Percentiles rank a stretch among this genome's conserved stretches.
phyloP scores from a whole-genome alignment of 176 grass and related monocot species.

The Triticum aestivum region DNA sequence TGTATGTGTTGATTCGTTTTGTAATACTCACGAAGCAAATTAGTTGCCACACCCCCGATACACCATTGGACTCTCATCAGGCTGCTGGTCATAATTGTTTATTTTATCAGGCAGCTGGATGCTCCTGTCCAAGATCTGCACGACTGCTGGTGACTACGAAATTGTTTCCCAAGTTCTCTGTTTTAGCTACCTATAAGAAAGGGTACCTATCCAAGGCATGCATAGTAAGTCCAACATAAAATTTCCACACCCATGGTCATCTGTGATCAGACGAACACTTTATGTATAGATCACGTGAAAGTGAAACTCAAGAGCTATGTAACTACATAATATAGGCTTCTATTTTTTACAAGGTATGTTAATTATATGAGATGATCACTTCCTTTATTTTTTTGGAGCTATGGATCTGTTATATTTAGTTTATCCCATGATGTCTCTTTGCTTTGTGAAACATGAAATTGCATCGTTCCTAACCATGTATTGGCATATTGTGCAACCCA shows the following conservation, averaged over 20 bases:
- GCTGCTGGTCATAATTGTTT: no score
- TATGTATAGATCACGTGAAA: conserved; percentile 47
- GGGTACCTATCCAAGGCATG: conserved; percentile 73
- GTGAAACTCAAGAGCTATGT: conserved; percentile 67
- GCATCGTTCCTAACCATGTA: not conserved
- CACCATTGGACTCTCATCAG: no score
- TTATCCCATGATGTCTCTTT: not conserved
- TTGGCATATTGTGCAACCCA: no score
- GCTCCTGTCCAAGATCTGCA: no score
- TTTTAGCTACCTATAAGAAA: not conserved
- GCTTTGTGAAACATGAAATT: not conserved
- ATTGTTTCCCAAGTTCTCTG: no score
- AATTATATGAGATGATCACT: not conserved
- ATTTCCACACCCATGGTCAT: conserved; percentile 98
- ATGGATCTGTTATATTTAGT: not conserved
- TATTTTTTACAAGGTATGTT: not conserved
- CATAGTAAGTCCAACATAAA: conserved; percentile 78
- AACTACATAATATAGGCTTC: not conserved
- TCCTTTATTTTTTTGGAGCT: conserved; percentile 6
- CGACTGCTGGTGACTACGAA: no score
- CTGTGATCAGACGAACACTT: conserved; percentile 90
- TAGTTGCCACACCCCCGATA: no score
- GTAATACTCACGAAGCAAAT: no score
- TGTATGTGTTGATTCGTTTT: no score
- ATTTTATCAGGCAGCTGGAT: no score